Conservation (phyloP, 176 grass and related monocot species). For the Carex pumila region DNA sequence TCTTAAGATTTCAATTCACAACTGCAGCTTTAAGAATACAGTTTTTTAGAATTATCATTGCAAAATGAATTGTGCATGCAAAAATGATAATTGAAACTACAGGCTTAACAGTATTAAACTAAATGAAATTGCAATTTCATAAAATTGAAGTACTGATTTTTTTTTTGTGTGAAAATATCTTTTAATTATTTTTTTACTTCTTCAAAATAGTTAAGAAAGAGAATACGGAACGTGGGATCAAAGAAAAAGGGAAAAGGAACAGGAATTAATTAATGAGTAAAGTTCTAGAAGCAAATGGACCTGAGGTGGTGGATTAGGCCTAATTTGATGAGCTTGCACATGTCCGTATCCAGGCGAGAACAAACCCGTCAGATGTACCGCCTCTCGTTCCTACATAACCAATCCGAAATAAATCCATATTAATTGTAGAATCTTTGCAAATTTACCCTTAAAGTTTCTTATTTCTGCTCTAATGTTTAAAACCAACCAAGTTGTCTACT, state of each 20-base stretch:
- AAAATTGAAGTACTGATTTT: neutral
- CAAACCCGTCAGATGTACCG: conserved; percentile 52
- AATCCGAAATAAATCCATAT: conserved; percentile 3
- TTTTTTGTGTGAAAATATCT: neutral
- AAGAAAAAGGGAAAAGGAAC: neutral
- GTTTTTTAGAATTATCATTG: neutral
- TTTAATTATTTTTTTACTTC: neutral
- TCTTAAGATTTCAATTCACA: neutral
- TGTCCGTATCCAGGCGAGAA: conserved; percentile 75
- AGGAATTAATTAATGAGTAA: neutral
- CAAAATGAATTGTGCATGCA: neutral
- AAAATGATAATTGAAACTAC: neutral
- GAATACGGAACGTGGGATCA: neutral
- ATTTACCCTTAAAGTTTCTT: neutral
- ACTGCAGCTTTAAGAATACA: neutral
- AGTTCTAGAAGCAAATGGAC: conserved; percentile 25
- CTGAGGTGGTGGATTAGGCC: conserved; percentile 66
- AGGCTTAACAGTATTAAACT: neutral
- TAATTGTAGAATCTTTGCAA: neutral
- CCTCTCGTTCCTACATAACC: conserved; percentile 61
- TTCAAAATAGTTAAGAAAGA: neutral
- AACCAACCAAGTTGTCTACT: neutral
- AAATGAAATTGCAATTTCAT: neutral
- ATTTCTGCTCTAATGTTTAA: neutral
- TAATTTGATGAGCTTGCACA: conserved; percentile 64